Percentiles rank a stretch among this genome's conserved stretches.
Conservation (phyloP, 2,329 filamentous ascomycete species). For the Ceratocystis harringtonii region DNA sequence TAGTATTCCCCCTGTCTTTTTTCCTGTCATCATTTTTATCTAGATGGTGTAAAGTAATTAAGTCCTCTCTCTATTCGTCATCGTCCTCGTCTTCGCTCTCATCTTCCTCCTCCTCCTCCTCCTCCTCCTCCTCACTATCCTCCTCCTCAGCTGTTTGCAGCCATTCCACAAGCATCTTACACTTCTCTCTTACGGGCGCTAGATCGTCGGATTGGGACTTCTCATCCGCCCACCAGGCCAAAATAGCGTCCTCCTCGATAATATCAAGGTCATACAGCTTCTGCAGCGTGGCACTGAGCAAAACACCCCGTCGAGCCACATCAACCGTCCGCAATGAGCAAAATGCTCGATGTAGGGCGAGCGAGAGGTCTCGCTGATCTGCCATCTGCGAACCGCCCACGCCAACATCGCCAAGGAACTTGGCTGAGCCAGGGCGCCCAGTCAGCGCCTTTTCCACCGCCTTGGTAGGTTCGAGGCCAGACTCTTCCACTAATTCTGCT, state of each 20-base stretch:
- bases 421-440: slow-evolving; percentile 35
- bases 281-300: slow-evolving; percentile 67
- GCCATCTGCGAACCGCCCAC: slow-evolving; percentile 49
- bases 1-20: not conserved
- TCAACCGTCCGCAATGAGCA: slow-evolving; percentile 47
- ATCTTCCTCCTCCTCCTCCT: slow-evolving; percentile 32
- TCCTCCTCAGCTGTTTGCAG: slow-evolving; percentile 56
- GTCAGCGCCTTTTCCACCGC: slow-evolving; percentile 49
- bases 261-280: slow-evolving; percentile 74
- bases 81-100: slow-evolving; percentile 19
- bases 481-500: slow-evolving; percentile 47
- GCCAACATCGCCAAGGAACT: slow-evolving; percentile 45
- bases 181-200: slow-evolving; percentile 53
- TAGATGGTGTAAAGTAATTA: not conserved
- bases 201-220: slow-evolving; percentile 50
- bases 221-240: slow-evolving; percentile 75
- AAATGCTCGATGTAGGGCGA: slow-evolving; percentile 70
- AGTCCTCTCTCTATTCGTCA: slow-evolving; percentile 17
- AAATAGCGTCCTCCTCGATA: slow-evolving; percentile 74
- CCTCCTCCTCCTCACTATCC: slow-evolving; percentile 43
- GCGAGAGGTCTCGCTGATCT: slow-evolving; percentile 74
- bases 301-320: slow-evolving; percentile 34
- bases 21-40: not conserved
- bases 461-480: slow-evolving; percentile 42
- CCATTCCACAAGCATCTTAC: slow-evolving; percentile 69